A percentile compares a stretch with the other conserved stretches of the same genome.
Evolutionary conservation across 2,329 filamentous ascomycete species (phyloP).

Genomic region (Curvularia lunata): DNA sequence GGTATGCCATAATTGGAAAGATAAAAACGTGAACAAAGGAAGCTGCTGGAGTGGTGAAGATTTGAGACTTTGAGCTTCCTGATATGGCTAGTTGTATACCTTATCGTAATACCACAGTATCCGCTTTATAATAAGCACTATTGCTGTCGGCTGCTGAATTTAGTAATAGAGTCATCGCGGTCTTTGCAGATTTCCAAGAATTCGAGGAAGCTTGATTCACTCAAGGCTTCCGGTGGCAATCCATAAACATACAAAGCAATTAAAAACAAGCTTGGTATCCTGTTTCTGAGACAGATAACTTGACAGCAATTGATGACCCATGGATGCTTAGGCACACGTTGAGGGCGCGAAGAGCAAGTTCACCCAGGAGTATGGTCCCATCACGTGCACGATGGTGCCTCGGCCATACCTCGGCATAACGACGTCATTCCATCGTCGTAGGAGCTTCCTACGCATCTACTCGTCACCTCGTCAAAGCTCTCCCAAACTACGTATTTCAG

Average conservation of each 20-base stretch:
- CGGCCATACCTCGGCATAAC: not conserved
- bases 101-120: not conserved
- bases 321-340: no score
- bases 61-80: not conserved
- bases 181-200: not conserved
- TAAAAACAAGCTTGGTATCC: not conserved
- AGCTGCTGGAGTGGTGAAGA: not conserved
- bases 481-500: conserved; percentile 5
- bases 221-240: not conserved
- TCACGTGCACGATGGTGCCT: not conserved
- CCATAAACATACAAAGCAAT: not conserved
- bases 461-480: conserved; percentile 11
- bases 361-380: not conserved
- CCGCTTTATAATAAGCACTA: not conserved
- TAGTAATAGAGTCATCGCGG: not conserved
- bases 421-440: conserved; percentile 5
- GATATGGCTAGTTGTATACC: not conserved
- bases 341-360: not conserved
- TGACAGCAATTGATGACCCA: no score
- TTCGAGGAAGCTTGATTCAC: not conserved
- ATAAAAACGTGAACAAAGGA: not conserved
- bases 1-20: not conserved
- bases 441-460: conserved; percentile 14
- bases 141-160: not conserved
- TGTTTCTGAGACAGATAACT: not conserved